Conservation (phyloP, 257 asterid species). For the Nicotiana sylvestris region DNA sequence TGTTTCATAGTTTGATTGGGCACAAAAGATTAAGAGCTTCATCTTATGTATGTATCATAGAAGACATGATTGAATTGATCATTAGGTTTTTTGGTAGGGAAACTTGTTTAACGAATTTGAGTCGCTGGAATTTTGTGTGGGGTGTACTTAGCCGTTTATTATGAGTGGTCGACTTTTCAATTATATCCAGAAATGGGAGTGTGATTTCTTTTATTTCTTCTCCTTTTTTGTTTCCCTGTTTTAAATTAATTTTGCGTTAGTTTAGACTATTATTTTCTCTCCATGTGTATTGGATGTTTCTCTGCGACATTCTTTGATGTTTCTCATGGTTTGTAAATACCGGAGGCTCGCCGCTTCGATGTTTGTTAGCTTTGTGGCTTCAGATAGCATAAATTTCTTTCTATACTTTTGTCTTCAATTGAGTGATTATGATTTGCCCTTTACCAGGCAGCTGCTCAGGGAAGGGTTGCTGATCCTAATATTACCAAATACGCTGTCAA, state of each 20-base stretch:
- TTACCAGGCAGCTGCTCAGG: constrained; percentile 62
- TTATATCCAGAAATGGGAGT: background rate
- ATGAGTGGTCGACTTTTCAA: background rate
- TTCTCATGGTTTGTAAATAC: background rate
- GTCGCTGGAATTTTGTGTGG: background rate
- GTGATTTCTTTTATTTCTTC: background rate
- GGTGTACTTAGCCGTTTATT: background rate
- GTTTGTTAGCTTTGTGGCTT: background rate
- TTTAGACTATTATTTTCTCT: background rate
- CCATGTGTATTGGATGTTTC: background rate
- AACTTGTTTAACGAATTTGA: background rate
- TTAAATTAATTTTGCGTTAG: background rate
- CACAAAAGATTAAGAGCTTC: background rate
- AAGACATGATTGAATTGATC: background rate
- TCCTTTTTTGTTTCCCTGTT: background rate
- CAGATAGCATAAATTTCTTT: background rate
- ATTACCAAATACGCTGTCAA: constrained; percentile 65
- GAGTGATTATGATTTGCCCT: constrained; percentile 9
- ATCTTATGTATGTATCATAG: background rate
- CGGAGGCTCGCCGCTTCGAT: background rate
- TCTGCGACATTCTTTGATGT: background rate
- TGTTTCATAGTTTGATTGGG: background rate
- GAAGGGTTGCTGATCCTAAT: constrained; percentile 65
- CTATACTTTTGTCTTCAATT: background rate
- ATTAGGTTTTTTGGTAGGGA: background rate